These are phyloP conservation scores for Monosporozyma servazzii DNA, from an alignment of 805 yeast species.

Conservation along the genomic window DNA sequence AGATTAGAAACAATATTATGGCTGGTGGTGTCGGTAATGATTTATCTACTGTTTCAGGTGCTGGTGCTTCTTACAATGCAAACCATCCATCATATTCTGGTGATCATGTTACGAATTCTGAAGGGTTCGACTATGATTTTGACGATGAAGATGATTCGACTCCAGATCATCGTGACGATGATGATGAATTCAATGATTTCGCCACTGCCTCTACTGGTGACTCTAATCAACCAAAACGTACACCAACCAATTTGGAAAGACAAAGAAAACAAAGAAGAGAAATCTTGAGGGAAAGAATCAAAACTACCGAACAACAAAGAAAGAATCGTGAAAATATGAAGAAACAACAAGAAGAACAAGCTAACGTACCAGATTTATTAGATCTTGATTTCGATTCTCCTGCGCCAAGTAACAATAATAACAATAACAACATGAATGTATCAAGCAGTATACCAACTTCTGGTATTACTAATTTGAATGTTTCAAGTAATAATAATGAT, in stretches of 20 bases:
- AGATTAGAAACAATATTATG: slow-evolving; percentile 16
- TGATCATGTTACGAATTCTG: slow-evolving; percentile 1
- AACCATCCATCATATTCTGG: slow-evolving; percentile 21
- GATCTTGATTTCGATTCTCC: slow-evolving; percentile 20
- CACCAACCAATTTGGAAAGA: slow-evolving; percentile 23
- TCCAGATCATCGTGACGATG: slow-evolving; percentile 9
- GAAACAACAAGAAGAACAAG: slow-evolving; percentile 14
- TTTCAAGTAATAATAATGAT: neutral
- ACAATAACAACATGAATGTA: neutral
- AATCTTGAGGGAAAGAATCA: slow-evolving; percentile 29
- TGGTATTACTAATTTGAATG: neutral
- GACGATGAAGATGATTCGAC: slow-evolving; percentile 3
- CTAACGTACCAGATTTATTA: slow-evolving; percentile 23
- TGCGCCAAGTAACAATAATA: slow-evolving; percentile 5
- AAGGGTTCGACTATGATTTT: slow-evolving; percentile 3
- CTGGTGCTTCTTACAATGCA: slow-evolving; percentile 11
- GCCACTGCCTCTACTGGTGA: neutral
- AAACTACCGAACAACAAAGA: slow-evolving; percentile 26
- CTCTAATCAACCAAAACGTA: neutral
- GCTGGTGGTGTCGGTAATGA: neutral
- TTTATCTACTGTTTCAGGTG: neutral
- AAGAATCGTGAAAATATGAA: slow-evolving; percentile 11
- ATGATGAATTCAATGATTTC: slow-evolving; percentile 11
- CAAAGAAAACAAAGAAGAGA: slow-evolving; percentile 32
- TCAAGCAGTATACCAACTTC: neutral